These are phyloP conservation scores for Domatiomyces catenatus DNA, from an alignment of 2,329 filamentous ascomycete species.

Conservation along the genomic window DNA sequence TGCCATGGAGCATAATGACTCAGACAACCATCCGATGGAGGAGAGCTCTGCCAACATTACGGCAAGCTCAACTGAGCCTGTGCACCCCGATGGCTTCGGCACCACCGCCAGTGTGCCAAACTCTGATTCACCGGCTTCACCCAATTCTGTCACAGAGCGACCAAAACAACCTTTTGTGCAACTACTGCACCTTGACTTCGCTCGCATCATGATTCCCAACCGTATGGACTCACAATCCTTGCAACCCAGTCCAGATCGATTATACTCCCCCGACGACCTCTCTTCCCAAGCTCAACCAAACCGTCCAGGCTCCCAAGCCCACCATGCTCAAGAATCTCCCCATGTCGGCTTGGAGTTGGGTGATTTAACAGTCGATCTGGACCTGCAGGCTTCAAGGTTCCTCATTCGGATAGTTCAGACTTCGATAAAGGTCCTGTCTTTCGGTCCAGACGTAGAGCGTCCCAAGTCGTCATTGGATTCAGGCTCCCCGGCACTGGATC, in stretches of 20 bases:
- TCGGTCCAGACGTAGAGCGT: neutral
- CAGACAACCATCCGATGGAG: neutral
- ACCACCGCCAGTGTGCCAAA: neutral
- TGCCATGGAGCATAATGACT: neutral
- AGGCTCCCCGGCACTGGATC: neutral
- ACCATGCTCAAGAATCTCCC: neutral
- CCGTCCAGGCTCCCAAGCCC: neutral
- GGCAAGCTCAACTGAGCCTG: neutral
- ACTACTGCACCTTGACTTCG: neutral
- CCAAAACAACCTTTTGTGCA: neutral
- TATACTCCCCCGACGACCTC: neutral
- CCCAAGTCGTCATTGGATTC: neutral
- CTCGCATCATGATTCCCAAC: neutral
- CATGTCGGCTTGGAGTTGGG: neutral
- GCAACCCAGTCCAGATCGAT: neutral
- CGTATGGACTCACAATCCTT: neutral
- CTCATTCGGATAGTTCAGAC: neutral
- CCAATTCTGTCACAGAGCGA: neutral
- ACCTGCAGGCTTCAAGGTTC: neutral
- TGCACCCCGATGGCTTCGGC: neutral
- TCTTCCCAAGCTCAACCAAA: neutral
- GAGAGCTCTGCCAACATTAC: neutral
- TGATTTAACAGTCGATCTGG: neutral
- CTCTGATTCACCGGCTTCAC: neutral
- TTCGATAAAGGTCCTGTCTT: neutral